Evolutionary conservation across 306 rosid species (phyloP), one percentile per base, ranked within the genome.

Genomic region (Cucurbita pepo): DNA sequence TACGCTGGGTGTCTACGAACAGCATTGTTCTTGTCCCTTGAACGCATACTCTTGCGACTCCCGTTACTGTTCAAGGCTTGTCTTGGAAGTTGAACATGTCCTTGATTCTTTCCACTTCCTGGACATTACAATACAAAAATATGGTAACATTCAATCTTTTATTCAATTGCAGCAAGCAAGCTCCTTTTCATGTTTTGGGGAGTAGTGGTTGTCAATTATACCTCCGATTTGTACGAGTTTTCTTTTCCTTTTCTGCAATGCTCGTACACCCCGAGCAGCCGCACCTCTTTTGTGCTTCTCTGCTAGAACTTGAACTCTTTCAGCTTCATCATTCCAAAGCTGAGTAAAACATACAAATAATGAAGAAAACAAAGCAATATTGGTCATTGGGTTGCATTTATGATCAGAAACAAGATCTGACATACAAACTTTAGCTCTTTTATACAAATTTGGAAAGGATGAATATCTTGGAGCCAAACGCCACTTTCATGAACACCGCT

Each of bases 211-310:
- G 19, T 13, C 18, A 65, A 15, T 15, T 77, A 57, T 81, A 77
- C 85, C 89, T 82, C 3, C 74, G 80, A 58, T 79, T 67, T 60
- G 89, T 1, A 5, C n/a, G 36, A 12, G 56, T 73, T 70, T 30
- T 48, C 30, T 11, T 18, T 66, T 84, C 82, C 61, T 80, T 61
- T 38, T 83, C 72, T 74, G 86, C 85, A 19, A 71, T 16, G 81
- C 86, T 81, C 85, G 87, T 59, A 69, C 79, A 64, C 18, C 76
- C 78, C 97, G 86, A 2, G 97, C 96, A 58, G 81, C 96, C 36
- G 79, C 87, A 73, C 97, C 93, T 16, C 91, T 80, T 82, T 16
- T 75, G 81, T 91, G 96, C 82, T 91, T 89, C 88, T 91, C 96
- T 55, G 81, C 79, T 66, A 91, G 88, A 74, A 89, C 96, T 76